Evolutionary conservation across 2,329 filamentous ascomycete species (phyloP).

Genomic region (Aureobasidium sp.): DNA sequence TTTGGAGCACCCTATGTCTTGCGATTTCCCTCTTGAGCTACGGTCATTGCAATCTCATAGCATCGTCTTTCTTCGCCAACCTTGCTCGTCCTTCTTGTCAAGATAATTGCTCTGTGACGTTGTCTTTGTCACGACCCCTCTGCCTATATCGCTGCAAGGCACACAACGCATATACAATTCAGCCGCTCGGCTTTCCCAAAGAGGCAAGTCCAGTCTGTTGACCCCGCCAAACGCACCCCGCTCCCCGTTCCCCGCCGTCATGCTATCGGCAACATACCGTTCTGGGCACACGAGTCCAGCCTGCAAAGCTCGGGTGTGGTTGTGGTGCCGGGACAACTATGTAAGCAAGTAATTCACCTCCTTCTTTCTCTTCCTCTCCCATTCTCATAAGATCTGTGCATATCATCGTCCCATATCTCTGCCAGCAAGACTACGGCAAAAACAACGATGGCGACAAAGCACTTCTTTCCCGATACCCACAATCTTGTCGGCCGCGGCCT

Average conservation of each 20-base stretch:
- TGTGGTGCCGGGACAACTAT: background rate
- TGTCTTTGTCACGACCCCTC: background rate
- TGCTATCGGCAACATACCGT: background rate
- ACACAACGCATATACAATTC: background rate
- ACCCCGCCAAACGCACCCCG: constrained; percentile 4
- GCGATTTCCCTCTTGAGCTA: background rate
- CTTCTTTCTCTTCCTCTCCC: background rate
- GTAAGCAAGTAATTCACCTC: background rate
- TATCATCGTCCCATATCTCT: background rate
- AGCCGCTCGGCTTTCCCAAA: background rate
- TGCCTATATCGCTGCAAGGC: background rate
- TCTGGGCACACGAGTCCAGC: background rate
- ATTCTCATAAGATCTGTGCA: background rate
- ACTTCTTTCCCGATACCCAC: constrained; percentile 47
- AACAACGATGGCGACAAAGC: constrained; percentile 45
- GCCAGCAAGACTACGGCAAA: too few species aligned
- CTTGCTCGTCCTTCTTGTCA: background rate
- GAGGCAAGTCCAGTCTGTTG: background rate
- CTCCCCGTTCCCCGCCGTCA: background rate
- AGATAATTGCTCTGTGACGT: background rate
- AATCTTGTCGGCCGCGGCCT: constrained; percentile 46
- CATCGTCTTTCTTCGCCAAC: background rate
- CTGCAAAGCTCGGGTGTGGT: too few species aligned
- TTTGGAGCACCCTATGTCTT: too few species aligned
- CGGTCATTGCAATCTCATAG: background rate